Evolutionary conservation across 23 red algal species (phyloP).

Genomic region (Gracilaria vermiculophylla): DNA sequence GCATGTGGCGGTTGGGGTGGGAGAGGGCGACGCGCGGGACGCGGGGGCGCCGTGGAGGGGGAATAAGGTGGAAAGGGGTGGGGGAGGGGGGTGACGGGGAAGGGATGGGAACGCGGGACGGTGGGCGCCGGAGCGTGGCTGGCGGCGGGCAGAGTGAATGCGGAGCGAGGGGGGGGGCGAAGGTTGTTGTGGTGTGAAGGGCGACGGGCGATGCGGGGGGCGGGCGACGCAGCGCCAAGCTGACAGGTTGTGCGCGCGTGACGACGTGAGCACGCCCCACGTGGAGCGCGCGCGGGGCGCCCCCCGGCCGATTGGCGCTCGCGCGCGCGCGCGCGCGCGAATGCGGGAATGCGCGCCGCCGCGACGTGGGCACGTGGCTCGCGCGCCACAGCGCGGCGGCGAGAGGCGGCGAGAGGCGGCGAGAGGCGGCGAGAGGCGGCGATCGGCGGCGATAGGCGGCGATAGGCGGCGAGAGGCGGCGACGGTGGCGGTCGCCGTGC

Average conservation of each 20-base stretch:
- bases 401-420: too few relatives aligned
- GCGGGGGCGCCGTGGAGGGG: background rate
- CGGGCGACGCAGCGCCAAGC: background rate
- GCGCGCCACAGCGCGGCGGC: too few relatives aligned
- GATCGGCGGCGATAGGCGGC: too few relatives aligned
- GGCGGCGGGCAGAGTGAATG: too few relatives aligned
- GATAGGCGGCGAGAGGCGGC: too few relatives aligned
- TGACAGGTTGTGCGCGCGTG: constrained; percentile 25
- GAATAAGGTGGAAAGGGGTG: background rate
- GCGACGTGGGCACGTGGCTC: too few relatives aligned
- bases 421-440: too few relatives aligned
- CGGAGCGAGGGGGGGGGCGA: background rate
- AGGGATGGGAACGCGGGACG: background rate
- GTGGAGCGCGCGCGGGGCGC: background rate
- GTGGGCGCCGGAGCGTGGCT: background rate
- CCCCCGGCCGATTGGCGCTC: background rate
- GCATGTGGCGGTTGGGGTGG: background rate
- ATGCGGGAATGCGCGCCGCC: constrained; percentile 2
- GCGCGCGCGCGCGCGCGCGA: background rate
- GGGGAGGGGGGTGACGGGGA: background rate
- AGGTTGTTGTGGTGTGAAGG: background rate
- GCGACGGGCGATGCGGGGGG: background rate
- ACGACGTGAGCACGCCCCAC: constrained; percentile 17
- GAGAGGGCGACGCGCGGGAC: background rate
- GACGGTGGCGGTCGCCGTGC: too few relatives aligned